phyloP scores from a whole-genome alignment of 768 basidiomycete genomes.

The Xerocomellus amylosporus region DNA sequence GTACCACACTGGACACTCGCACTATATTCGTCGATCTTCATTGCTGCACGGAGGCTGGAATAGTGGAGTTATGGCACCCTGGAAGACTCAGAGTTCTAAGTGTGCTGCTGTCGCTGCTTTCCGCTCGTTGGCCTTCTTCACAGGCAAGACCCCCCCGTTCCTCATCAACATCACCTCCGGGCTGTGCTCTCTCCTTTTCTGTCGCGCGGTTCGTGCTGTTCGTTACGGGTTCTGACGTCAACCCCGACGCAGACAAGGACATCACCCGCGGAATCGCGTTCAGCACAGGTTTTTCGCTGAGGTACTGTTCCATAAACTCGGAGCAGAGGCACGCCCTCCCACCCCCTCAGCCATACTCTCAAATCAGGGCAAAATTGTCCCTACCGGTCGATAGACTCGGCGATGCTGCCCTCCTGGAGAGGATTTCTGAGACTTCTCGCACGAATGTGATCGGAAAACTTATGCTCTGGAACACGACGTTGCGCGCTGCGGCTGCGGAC shows the following conservation, averaged over 20 bases:
- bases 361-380: slow-evolving; percentile 51
- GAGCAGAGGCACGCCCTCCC: slow-evolving; percentile 19
- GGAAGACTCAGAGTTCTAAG: slow-evolving; percentile 53
- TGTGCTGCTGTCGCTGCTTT: slow-evolving; percentile 44
- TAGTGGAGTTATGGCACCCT: slow-evolving; percentile 66
- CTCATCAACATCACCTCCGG: slow-evolving; percentile 47
- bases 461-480: slow-evolving; percentile 43
- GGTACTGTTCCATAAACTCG: slow-evolving; percentile 49
- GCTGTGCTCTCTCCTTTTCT: slow-evolving; percentile 54
- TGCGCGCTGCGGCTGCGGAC: slow-evolving; percentile 66
- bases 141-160: slow-evolving; percentile 13
- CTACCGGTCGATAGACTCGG: slow-evolving; percentile 51
- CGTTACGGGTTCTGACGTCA: slow-evolving; percentile 77
- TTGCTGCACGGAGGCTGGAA: slow-evolving; percentile 54
- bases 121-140: slow-evolving; percentile 15
- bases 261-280: slow-evolving; percentile 69
- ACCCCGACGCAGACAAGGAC: slow-evolving; percentile 62
- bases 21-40: slow-evolving; percentile 47
- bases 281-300: slow-evolving; percentile 49
- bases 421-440: slow-evolving; percentile 31
- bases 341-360: slow-evolving; percentile 33
- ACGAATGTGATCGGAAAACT: slow-evolving; percentile 43
- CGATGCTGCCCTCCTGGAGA: slow-evolving; percentile 44
- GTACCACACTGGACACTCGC: slow-evolving; percentile 41
- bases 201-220: slow-evolving; percentile 63